These are phyloP conservation scores for Exophiala xenobiotica DNA, from an alignment of 2,329 filamentous ascomycete genomes.

Conservation along the genomic window DNA sequence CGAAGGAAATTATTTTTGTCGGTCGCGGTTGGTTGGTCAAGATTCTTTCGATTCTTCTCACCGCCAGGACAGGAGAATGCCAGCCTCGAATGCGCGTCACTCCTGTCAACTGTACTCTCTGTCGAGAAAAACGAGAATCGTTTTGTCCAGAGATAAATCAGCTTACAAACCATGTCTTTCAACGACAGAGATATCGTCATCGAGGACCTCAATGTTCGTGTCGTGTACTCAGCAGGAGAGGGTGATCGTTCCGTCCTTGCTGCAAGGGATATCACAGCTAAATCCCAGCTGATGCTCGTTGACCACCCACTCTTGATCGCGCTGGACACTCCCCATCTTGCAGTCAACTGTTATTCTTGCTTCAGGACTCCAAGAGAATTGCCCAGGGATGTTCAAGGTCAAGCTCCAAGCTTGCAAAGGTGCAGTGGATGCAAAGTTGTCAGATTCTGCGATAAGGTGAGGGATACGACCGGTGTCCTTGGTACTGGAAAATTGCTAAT, in stretches of 20 bases:
- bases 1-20: neutral
- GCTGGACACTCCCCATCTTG: constrained; percentile 52
- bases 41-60: too few species aligned
- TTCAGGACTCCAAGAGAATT: constrained; percentile 35
- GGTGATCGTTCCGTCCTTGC: constrained; percentile 58
- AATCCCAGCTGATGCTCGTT: constrained; percentile 51
- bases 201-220: constrained; percentile 6
- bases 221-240: constrained; percentile 1
- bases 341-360: constrained; percentile 59
- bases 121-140: too few species aligned
- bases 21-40: too few species aligned
- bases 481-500: neutral
- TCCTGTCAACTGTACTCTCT: too few species aligned
- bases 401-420: constrained; percentile 45
- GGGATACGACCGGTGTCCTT: constrained; percentile 28
- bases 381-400: constrained; percentile 18
- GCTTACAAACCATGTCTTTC: too few species aligned
- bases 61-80: too few species aligned
- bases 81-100: too few species aligned
- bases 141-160: too few species aligned
- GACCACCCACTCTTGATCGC: constrained; percentile 55
- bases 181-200: too few species aligned
- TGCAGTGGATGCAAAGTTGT: constrained; percentile 60
- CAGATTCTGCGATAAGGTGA: constrained; percentile 60
- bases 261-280: constrained; percentile 46